Percentiles rank a stretch among this genome's conserved stretches.
Evolutionary conservation across 2,329 filamentous ascomycete genomes (phyloP).

Genomic region (Calonectria henricotiae): DNA sequence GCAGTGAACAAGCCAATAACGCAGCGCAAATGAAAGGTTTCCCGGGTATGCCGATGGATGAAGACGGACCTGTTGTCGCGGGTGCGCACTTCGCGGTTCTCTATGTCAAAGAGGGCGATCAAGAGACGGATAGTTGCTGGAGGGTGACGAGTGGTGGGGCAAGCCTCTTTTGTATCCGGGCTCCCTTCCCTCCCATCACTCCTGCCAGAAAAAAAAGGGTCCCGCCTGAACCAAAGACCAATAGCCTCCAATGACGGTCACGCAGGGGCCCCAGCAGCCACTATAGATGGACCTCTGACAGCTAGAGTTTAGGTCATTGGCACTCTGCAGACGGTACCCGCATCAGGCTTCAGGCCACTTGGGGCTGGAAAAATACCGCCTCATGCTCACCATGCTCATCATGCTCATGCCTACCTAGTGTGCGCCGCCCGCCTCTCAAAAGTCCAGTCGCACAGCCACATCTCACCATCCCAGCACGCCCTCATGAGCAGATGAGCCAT

Average conservation of each 20-base stretch:
- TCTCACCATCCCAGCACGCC: conserved; percentile 1
- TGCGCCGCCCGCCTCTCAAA: neutral
- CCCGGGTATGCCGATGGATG: neutral
- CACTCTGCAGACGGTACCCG: conserved; percentile 10
- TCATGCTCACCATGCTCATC: neutral
- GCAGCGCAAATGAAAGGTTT: neutral
- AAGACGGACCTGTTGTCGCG: conserved; percentile 1
- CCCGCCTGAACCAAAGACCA: conserved; percentile 18
- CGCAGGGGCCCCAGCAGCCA: conserved; percentile 24
- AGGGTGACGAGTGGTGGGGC: conserved; percentile 53
- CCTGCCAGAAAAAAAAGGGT: conserved; percentile 34
- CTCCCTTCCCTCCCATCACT: conserved; percentile 32
- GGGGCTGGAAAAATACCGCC: conserved; percentile 25
- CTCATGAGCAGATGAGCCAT: neutral
- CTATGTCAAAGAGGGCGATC: conserved; percentile 28
- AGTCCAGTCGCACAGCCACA: conserved; percentile 15
- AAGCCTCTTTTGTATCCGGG: conserved; percentile 53
- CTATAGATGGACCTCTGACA: conserved; percentile 24
- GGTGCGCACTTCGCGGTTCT: conserved; percentile 15
- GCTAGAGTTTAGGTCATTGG: conserved; percentile 30
- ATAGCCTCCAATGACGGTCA: conserved; percentile 15
- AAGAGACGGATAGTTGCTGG: conserved; percentile 49
- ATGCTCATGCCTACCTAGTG: too few relatives aligned
- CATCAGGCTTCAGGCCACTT: conserved; percentile 29
- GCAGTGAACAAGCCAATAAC: neutral